These are phyloP conservation scores for Scheffersomyces amazonensis DNA, from an alignment of 805 yeast genomes.

Conservation along the genomic window DNA sequence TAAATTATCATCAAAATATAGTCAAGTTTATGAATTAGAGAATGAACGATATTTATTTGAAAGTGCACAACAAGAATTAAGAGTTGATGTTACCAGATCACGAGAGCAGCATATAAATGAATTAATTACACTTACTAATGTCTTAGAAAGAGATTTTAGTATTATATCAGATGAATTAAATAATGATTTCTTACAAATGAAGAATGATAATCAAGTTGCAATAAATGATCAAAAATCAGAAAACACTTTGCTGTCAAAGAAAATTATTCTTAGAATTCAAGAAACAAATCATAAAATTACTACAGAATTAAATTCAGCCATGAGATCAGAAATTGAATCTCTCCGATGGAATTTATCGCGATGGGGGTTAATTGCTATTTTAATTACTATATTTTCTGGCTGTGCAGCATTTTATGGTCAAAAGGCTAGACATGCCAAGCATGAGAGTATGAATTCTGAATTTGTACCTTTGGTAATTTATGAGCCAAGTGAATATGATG, in stretches of 20 bases:
- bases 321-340: slow-evolving; percentile 83
- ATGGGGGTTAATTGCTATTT: slow-evolving; percentile 76
- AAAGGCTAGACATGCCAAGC: slow-evolving; percentile 12
- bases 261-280: slow-evolving; percentile 66
- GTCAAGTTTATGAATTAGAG: slow-evolving; percentile 67
- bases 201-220: slow-evolving; percentile 78
- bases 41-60: slow-evolving; percentile 87
- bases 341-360: slow-evolving; percentile 92
- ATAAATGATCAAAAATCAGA: slow-evolving; percentile 84
- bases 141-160: slow-evolving; percentile 69
- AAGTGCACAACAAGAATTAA: slow-evolving; percentile 85
- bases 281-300: slow-evolving; percentile 83
- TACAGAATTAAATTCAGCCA: slow-evolving; percentile 75
- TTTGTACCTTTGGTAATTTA: slow-evolving; percentile 41
- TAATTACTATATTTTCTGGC: slow-evolving; percentile 58
- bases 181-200: slow-evolving; percentile 52
- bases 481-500: slow-evolving; percentile 49
- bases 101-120: slow-evolving; percentile 70
- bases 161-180: slow-evolving; percentile 74
- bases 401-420: slow-evolving; percentile 46
- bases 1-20: slow-evolving; percentile 45
- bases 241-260: slow-evolving; percentile 71
- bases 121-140: slow-evolving; percentile 61
- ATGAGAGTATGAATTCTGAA: slow-evolving; percentile 23
- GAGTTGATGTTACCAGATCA: slow-evolving; percentile 71